Evolutionary conservation across 1,139 yeast species (phyloP).

Genomic region (Saccharomyces hybrid): DNA sequence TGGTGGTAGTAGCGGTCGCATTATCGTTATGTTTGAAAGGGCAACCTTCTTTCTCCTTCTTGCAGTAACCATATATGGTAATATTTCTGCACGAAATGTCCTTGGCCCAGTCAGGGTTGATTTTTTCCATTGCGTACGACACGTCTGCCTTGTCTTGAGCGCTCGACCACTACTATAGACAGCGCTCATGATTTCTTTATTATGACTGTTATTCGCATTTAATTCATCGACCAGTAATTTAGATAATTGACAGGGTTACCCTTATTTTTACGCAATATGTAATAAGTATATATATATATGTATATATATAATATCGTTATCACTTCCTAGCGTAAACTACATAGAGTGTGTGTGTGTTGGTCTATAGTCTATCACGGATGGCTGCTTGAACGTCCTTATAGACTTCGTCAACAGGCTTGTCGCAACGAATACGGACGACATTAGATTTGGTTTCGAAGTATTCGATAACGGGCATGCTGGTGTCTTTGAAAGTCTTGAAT

Average conservation of each 20-base stretch:
- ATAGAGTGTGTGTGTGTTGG: not conserved
- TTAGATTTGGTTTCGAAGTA: constrained; percentile 67
- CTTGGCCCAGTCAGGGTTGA: constrained; percentile 49
- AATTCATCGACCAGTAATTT: not conserved
- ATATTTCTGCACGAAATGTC: constrained; percentile 82
- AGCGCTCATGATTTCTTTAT: not conserved
- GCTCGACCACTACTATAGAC: not conserved
- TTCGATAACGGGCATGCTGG: constrained; percentile 92
- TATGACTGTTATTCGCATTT: not conserved
- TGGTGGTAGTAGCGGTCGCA: constrained; percentile 9
- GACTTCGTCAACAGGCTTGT: constrained; percentile 72
- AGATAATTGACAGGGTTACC: not conserved
- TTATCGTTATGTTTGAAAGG: constrained; percentile 55
- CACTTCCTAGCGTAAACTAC: not conserved
- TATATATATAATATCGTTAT: not conserved
- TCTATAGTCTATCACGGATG: constrained; percentile 35
- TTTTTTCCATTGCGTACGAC: constrained; percentile 23
- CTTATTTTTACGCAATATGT: not conserved
- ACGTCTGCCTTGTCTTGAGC: not conserved
- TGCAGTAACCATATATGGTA: constrained; percentile 81
- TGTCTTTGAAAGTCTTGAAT: constrained; percentile 75
- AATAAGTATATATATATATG: not conserved
- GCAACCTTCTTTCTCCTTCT: constrained; percentile 83
- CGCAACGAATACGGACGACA: constrained; percentile 74
- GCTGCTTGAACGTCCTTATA: constrained; percentile 63